Evolutionary conservation across 768 basidiomycete species (phyloP).

Genomic region (Pulveroboletus ravenelii): DNA sequence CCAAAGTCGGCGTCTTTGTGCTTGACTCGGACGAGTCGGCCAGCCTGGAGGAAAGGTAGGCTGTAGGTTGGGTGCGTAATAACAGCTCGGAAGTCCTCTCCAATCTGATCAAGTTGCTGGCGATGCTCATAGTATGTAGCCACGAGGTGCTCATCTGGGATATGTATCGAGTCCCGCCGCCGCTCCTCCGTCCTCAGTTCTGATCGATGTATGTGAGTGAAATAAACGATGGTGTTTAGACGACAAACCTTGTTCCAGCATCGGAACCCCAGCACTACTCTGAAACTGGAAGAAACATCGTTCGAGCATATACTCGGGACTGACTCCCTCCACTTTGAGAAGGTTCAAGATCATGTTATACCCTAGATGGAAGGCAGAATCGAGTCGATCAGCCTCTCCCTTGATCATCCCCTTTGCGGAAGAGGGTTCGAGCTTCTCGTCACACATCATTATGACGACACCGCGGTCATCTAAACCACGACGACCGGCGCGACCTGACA

Average conservation of each 20-base stretch:
- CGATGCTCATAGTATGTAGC: conserved; percentile 89
- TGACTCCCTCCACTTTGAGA: conserved; percentile 98
- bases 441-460: conserved; percentile 99
- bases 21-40: conserved; percentile 88
- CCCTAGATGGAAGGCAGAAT: conserved; percentile 97
- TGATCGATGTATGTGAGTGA: conserved; percentile 28
- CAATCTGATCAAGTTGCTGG: conserved; percentile 89
- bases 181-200: conserved; percentile 76
- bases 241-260: conserved; percentile 71
- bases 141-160: conserved; percentile 80
- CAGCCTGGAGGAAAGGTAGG: conserved; percentile 89
- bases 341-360: conserved; percentile 99
- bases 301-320: conserved; percentile 97
- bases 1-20: conserved; percentile 88
- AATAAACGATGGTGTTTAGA: neutral
- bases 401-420: conserved; percentile 97
- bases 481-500: conserved; percentile 97
- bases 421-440: conserved; percentile 91
- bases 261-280: conserved; percentile 85
- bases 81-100: conserved; percentile 83
- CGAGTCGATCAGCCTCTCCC: conserved; percentile 92
- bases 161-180: conserved; percentile 53
- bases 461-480: conserved; percentile 98
- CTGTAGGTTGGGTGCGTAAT: conserved; percentile 93
- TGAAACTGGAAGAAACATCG: conserved; percentile 99